Conservation (phyloP, 2,329 filamentous ascomycete species). For the Fusarium siculi region DNA sequence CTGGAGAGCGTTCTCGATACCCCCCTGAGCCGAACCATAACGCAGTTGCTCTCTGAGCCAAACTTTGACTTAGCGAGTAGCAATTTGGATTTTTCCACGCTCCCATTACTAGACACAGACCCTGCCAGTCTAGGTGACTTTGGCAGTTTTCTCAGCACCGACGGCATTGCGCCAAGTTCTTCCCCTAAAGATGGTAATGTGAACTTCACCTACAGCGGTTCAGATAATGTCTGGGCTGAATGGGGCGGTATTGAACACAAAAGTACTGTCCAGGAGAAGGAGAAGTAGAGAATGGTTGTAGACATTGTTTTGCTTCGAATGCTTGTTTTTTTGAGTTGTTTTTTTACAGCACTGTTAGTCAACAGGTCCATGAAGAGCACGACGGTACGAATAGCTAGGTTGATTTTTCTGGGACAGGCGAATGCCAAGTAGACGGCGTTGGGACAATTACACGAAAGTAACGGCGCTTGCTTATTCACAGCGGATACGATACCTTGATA, state of each 20-base stretch:
- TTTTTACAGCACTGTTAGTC: conserved; percentile 31
- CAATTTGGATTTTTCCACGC: conserved; percentile 56
- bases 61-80: conserved; percentile 56
- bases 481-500: conserved; percentile 29
- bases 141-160: conserved; percentile 59
- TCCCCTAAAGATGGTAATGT: conserved; percentile 51
- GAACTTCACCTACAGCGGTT: conserved; percentile 47
- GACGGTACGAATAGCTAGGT: conserved; percentile 8
- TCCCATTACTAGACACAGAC: conserved; percentile 54
- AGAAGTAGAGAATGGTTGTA: conserved; percentile 28
- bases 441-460: conserved; percentile 9
- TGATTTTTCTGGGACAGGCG: conserved; percentile 16
- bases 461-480: conserved; percentile 17
- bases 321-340: conserved; percentile 10
- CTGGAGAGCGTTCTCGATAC: conserved; percentile 59
- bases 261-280: conserved; percentile 22
- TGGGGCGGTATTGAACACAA: conserved; percentile 43
- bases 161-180: conserved; percentile 60
- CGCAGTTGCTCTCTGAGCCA: conserved; percentile 70
- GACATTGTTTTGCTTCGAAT: conserved; percentile 4
- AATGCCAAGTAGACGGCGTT: conserved; percentile 33
- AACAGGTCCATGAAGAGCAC: conserved; percentile 31
- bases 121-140: conserved; percentile 57
- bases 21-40: conserved; percentile 71
- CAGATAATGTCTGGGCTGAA: conserved; percentile 44